Evolutionary conservation across 768 basidiomycete species (phyloP), one percentile per base, ranked within the genome.

Genomic region (Holtermanniella nyarrowii): DNA sequence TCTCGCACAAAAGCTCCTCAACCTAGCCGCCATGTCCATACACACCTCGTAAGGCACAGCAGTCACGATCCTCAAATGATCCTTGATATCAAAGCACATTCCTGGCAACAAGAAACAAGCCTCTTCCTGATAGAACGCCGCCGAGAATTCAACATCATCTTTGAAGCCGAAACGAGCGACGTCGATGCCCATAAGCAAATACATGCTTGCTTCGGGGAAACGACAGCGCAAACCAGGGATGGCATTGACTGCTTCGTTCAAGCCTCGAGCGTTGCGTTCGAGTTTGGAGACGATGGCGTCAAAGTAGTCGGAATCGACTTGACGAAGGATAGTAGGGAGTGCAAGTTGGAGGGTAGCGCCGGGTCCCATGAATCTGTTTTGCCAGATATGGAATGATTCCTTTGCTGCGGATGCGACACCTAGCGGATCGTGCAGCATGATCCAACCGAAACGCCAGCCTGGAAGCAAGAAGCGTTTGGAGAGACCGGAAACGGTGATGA

Each of bases 391-490:
- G 11, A 74, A 56, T 1, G 66, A 71, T 1, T 46, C 53, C 23
- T 62, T 59, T 21, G 72, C 53, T 0, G 60, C 57, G 4, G 26
- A 40, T 11, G 71, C 66, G 1, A 72, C 60, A 16, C 58, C 52
- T 4, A 63, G 54, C 2, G 71, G 71, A 54, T 74, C 73, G 56
- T 72, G 70, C 0, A 72, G 45, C 12, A 59, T 56, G 25, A 70
- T 52, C 71, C 71, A 74, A 4, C 73, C 73, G 48, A 68, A 60
- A 20, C 73, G 58, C 70, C 69, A 72, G 1, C 73, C 72, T 1
- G 73, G 73, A 0, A 71, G 55, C 16, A 74, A 57, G 65, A 72
- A 74, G 3, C 73, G 58, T 56, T 74, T 74, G 16, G 71, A 72
- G 5, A 74, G 58, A n/a, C 70, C 73, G 4, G 67, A 68, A 25